Base-by-base conservation (phyloP, 768 basidiomycete species). In the Russula lepida region DNA sequence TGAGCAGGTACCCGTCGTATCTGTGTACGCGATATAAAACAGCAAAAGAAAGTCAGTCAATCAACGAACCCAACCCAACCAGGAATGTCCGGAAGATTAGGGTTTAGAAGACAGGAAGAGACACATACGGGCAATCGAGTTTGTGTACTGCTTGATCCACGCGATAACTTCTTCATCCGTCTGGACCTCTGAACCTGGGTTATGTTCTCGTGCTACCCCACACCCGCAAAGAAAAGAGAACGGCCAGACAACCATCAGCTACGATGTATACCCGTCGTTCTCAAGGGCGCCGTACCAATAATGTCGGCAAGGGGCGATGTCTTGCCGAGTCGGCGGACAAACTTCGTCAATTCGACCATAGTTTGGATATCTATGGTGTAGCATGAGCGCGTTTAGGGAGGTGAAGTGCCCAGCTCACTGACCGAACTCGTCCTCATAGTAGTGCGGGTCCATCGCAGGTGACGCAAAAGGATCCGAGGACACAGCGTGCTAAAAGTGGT, bases 1-100 rank as follows among this genome's bases (percentile, higher is more conserved):
- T 1, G 81, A 80, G 54, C 74, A 76, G 1, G 80, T 75, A 6
- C 78, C 77, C 27, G 76, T 67, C 13, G 79, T 76, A 64, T 84
- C 80, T 81, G 50, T 11, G 9, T 21, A 44, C 11, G 11, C n/a
- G 21, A 44, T 12, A n/a, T 21, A 44, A 44, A 44, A 9, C 9
- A 9, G 21, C 7, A 43, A 43, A 11, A 39, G 11, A n/a, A 43
- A n/a, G 41, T n/a, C 41, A 43, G 11, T 44, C 43, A 44, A 44
- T n/a, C 43, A 44, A 44, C 11, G 43, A 44, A 44, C 43, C 4
- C 11, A n/a, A 37, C 35, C 13, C 35, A 15, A 17, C 35, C 35
- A 37, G 15, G 21, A 43, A n/a, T 43, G 19, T 43, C 19, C n/a
- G 3, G 9, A 28, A 11, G 9, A 7, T 17, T 25, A 25, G 71